Evolutionary conservation across 1,139 yeast genomes (phyloP).

Genomic region (Debaryomyces singareniensis): DNA sequence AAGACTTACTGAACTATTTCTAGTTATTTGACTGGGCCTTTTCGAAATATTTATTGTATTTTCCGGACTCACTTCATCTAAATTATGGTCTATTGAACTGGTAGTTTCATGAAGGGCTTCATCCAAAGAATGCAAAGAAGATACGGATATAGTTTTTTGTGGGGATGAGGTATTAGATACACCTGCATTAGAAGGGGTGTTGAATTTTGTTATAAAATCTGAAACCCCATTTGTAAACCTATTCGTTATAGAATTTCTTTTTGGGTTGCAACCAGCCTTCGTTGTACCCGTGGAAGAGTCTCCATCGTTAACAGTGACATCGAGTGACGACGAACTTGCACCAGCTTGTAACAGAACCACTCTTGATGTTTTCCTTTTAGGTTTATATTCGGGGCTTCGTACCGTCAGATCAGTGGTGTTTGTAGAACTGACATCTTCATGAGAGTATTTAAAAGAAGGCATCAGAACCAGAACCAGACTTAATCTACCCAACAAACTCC

Average conservation of each 20-base stretch:
- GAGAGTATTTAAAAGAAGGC: slow-evolving; percentile 8
- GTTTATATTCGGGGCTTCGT: slow-evolving; percentile 8
- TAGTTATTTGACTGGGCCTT: slow-evolving; percentile 2
- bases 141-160: slow-evolving; percentile 18
- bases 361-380: slow-evolving; percentile 20
- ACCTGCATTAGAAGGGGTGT: slow-evolving; percentile 10
- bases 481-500: slow-evolving; percentile 28
- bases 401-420: slow-evolving; percentile 2
- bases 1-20: slow-evolving; percentile 33
- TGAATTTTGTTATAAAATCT: slow-evolving; percentile 39
- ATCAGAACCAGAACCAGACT: slow-evolving; percentile 23
- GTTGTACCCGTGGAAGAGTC: slow-evolving; percentile 1
- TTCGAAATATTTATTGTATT: neutral
- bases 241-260: slow-evolving; percentile 33
- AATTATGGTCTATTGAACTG: slow-evolving; percentile 3
- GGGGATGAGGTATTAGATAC: slow-evolving; percentile 5
- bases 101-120: slow-evolving; percentile 13
- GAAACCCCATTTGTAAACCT: slow-evolving; percentile 34
- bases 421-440: slow-evolving; percentile 3
- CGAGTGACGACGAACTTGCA: slow-evolving; percentile 35
- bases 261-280: slow-evolving; percentile 3
- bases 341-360: slow-evolving; percentile 29
- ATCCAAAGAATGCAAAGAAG: slow-evolving; percentile 29
- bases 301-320: slow-evolving; percentile 7
- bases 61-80: neutral